Conservation (phyloP, 805 yeast genomes). For the Starmerella davenportii region DNA sequence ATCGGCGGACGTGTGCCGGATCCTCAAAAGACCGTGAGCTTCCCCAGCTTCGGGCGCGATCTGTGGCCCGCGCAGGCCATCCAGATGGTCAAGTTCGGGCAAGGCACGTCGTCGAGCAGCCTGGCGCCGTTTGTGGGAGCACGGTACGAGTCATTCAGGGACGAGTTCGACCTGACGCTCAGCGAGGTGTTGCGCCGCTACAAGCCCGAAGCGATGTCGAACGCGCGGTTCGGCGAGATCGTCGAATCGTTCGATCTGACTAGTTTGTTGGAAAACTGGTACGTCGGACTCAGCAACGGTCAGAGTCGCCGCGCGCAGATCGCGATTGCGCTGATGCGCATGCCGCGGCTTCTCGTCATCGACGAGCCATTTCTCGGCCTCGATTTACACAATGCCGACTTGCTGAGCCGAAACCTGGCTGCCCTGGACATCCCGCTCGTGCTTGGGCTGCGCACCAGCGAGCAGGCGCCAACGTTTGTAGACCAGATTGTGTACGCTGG, state of each 20-base stretch:
- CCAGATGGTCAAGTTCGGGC: slow-evolving; percentile 29
- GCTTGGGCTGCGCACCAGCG: slow-evolving; percentile 63
- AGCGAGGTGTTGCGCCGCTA: slow-evolving; percentile 35
- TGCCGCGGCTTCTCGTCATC: slow-evolving; percentile 49
- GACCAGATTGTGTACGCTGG: slow-evolving; percentile 29
- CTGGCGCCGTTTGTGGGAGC: slow-evolving; percentile 62
- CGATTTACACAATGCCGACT: slow-evolving; percentile 52
- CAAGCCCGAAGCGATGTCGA: slow-evolving; percentile 6
- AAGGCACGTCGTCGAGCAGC: slow-evolving; percentile 25
- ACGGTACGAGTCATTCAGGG: slow-evolving; percentile 72
- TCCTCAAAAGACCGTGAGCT: slow-evolving; percentile 37
- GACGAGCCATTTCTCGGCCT: slow-evolving; percentile 90
- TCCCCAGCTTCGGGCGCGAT: slow-evolving; percentile 33
- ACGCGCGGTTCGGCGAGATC: slow-evolving; percentile 24
- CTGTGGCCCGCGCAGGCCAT: slow-evolving; percentile 31
- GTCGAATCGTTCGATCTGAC: slow-evolving; percentile 34
- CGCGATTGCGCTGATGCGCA: slow-evolving; percentile 49
- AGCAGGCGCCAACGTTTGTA: slow-evolving; percentile 62
- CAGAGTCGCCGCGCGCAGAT: slow-evolving; percentile 81
- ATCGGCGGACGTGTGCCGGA: slow-evolving; percentile 38
- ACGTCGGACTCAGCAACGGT: slow-evolving; percentile 79
- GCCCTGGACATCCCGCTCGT: slow-evolving; percentile 34
- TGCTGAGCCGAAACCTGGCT: slow-evolving; percentile 39
- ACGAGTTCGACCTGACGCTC: slow-evolving; percentile 61
- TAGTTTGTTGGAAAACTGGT: slow-evolving; percentile 52